Evolutionary conservation across 306 rosid genomes (phyloP).

Genomic region (Lablab purpureus): DNA sequence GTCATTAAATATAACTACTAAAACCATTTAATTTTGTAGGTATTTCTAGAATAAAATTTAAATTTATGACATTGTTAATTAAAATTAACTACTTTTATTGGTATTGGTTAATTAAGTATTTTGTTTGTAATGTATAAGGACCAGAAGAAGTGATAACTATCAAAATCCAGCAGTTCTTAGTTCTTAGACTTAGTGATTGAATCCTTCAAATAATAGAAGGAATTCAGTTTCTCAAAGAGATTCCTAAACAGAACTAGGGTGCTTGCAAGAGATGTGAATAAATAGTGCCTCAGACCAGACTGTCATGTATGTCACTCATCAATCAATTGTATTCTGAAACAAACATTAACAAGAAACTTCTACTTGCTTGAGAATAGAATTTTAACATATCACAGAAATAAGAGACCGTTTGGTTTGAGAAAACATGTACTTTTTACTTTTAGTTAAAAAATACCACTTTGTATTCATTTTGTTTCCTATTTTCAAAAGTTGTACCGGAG

Average conservation of each 20-base stretch:
- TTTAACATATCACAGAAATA: neutral
- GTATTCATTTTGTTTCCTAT: neutral
- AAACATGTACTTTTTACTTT: neutral
- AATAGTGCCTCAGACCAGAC: neutral
- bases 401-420: neutral
- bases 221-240: neutral
- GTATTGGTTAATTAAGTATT: too few relatives aligned
- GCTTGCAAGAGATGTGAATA: neutral
- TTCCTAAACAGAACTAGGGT: neutral
- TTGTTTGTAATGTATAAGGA: too few relatives aligned
- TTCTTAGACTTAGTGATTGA: neutral
- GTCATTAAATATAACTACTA: too few relatives aligned
- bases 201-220: slow-evolving; percentile 8
- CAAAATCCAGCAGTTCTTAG: neutral
- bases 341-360: neutral
- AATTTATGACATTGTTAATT: too few relatives aligned
- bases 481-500: neutral
- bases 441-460: neutral
- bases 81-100: too few relatives aligned
- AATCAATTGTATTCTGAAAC: slow-evolving; percentile 4
- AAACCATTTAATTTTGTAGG: too few relatives aligned
- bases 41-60: too few relatives aligned
- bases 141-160: neutral
- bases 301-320: neutral
- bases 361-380: neutral